Evolutionary conservation across 495 filamentous ascomycete genomes (phyloP).

Genomic region (Daldinia loculata): DNA sequence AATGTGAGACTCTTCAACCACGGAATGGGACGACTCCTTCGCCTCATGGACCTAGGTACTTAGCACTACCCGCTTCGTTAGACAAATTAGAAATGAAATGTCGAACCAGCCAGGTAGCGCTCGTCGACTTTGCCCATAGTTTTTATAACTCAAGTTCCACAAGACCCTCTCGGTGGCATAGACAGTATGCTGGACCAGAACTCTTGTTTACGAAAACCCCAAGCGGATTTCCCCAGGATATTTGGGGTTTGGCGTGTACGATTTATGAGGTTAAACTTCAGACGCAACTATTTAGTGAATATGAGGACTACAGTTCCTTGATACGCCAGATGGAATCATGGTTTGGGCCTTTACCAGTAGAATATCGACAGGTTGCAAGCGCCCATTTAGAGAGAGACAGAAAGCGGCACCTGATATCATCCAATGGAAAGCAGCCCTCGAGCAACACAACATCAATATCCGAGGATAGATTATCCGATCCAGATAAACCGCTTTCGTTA

Average conservation of each 20-base stretch:
- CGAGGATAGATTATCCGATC: not conserved
- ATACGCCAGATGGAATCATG: constrained; percentile 30
- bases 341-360: constrained; percentile 38
- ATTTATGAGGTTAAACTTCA: constrained; percentile 27
- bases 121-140: constrained; percentile 41
- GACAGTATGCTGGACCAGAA: constrained; percentile 38
- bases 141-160: constrained; percentile 6
- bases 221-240: constrained; percentile 33
- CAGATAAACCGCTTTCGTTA: not conserved
- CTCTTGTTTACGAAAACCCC: constrained; percentile 24
- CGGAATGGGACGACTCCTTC: constrained; percentile 8
- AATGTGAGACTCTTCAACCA: constrained; percentile 5
- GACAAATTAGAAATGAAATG: constrained; percentile 20
- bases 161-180: constrained; percentile 7
- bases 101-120: constrained; percentile 25
- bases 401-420: not conserved
- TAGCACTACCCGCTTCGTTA: constrained; percentile 4
- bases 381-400: not conserved
- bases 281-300: constrained; percentile 19
- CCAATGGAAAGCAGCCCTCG: not conserved
- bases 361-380: constrained; percentile 20
- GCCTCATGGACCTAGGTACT: not conserved
- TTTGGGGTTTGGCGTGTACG: constrained; percentile 42
- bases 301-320: constrained; percentile 8
- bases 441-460: not conserved